Base-by-base conservation (phyloP, 2,329 filamentous ascomycete genomes). In the Ophiocordyceps unilateralis region DNA sequence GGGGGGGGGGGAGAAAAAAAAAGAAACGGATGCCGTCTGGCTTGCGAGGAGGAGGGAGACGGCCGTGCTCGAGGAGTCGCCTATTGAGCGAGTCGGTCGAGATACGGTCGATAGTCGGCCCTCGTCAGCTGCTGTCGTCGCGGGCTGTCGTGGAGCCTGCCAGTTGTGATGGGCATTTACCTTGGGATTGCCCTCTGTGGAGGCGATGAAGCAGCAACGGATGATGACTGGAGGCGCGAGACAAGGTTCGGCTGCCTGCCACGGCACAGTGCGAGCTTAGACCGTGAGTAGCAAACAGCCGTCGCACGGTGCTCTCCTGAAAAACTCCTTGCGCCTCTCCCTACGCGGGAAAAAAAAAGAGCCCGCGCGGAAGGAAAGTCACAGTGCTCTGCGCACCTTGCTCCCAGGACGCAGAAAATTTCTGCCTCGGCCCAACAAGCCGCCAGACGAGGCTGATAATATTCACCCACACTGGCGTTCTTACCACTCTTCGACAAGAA, bases 111-210 rank as follows among this genome's bases (percentile, higher is more conserved):
- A 19, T 17, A 19, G 32, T 36, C 32, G 32, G 19, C n/a, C 32
- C 32, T 36, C 32, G 32, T 36, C 32, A 36, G 17, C 32, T 36
- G n/a, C 32, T 36, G 44, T 48, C 44, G 28, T 21, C 41, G 44
- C 48, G 44, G 43, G 48, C 49, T 50, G 50, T 51, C 52, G 50
- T 52, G 51, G 50, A 48, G 48, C 50, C 50, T 39, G 39, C 46
- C 47, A 45, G 47, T 51, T 47, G 49, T 50, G 47, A 52, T 49
- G 48, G 46, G 48, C 47, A 49, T 50, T 39, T 43, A 37, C 32
- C 34, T n/a, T n/a, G 45, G 43, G 46, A 49, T 46, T 45, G 44
- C 17, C n/a, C 43, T 45, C 44, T 46, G 48, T 49, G 47, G 44
- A 47, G 49, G 47, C 42, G 39, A 44, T 42, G 45, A 48, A 46